phyloP scores from a whole-genome alignment of 306 rosid genomes.

The Prinsepia uniflora region DNA sequence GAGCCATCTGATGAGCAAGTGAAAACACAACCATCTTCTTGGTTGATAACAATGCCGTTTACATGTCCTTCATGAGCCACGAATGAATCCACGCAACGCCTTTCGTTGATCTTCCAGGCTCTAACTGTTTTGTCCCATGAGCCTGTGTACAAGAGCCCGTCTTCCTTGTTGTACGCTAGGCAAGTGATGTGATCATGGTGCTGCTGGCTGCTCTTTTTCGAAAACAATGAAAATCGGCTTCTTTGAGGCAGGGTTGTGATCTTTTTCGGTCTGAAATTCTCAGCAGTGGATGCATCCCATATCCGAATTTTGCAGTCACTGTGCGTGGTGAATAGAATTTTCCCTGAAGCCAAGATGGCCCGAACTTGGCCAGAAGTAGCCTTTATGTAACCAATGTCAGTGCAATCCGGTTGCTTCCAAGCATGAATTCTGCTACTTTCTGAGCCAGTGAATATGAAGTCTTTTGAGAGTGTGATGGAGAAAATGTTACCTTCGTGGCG shows the following conservation, averaged over 20 bases:
- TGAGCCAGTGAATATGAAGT: conserved; percentile 46
- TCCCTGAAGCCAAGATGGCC: conserved; percentile 39
- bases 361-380: conserved; percentile 42
- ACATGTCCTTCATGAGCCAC: conserved; percentile 48
- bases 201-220: conserved; percentile 29
- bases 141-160: conserved; percentile 50
- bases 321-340: conserved; percentile 37
- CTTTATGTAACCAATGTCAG: conserved; percentile 38
- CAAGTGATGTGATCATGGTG: conserved; percentile 44
- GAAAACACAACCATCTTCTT: conserved; percentile 54
- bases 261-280: conserved; percentile 35
- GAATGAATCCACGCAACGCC: conserved; percentile 45
- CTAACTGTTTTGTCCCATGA: conserved; percentile 53
- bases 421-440: conserved; percentile 44
- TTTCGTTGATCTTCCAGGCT: conserved; percentile 46
- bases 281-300: conserved; percentile 39
- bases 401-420: conserved; percentile 56
- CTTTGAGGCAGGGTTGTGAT: conserved; percentile 40
- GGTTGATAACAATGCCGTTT: conserved; percentile 45
- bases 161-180: conserved; percentile 49
- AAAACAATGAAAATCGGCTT: conserved; percentile 21
- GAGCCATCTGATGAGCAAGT: conserved; percentile 58
- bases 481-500: conserved; percentile 49
- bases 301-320: conserved; percentile 41
- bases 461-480: conserved; percentile 38